Evolutionary conservation across 495 filamentous ascomycete species (phyloP).

Genomic region (Penicillium cataractarum): DNA sequence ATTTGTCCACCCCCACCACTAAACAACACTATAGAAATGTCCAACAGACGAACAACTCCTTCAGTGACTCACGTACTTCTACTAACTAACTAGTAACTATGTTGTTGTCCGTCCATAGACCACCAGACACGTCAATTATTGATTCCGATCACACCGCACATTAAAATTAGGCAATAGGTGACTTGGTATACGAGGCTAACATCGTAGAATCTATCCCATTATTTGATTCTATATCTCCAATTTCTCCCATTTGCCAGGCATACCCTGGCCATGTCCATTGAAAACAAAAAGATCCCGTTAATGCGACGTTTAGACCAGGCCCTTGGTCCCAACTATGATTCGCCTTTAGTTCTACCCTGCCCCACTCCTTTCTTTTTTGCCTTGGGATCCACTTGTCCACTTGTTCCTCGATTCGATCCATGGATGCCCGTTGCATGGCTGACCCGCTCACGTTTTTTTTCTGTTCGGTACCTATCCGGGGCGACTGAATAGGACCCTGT

Average conservation of each 20-base stretch:
- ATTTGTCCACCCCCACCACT: background rate
- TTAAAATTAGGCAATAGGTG: background rate
- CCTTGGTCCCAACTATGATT: slow-evolving; percentile 17
- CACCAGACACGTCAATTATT: slow-evolving; percentile 18
- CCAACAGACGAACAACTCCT: background rate
- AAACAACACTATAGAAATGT: background rate
- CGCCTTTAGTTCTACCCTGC: slow-evolving; percentile 2
- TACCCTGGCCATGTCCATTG: background rate
- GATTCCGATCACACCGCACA: slow-evolving; percentile 15
- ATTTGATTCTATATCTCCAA: background rate
- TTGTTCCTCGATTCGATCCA: slow-evolving; percentile 23
- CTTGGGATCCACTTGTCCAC: slow-evolving; percentile 18
- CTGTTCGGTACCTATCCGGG: slow-evolving; percentile 27
- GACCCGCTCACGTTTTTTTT: slow-evolving; percentile 23
- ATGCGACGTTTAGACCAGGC: slow-evolving; percentile 10
- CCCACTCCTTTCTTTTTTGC: slow-evolving; percentile 17
- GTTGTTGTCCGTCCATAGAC: background rate
- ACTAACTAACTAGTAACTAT: no score
- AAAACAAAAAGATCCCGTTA: slow-evolving; percentile 9
- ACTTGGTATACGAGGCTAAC: background rate
- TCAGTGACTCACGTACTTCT: slow-evolving; percentile 1
- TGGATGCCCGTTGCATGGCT: slow-evolving; percentile 27
- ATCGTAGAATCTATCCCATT: background rate
- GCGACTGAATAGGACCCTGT: slow-evolving; percentile 2
- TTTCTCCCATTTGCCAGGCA: background rate